phyloP scores from a whole-genome alignment of 805 yeast genomes.

The Ogataea parapolymorpha region DNA sequence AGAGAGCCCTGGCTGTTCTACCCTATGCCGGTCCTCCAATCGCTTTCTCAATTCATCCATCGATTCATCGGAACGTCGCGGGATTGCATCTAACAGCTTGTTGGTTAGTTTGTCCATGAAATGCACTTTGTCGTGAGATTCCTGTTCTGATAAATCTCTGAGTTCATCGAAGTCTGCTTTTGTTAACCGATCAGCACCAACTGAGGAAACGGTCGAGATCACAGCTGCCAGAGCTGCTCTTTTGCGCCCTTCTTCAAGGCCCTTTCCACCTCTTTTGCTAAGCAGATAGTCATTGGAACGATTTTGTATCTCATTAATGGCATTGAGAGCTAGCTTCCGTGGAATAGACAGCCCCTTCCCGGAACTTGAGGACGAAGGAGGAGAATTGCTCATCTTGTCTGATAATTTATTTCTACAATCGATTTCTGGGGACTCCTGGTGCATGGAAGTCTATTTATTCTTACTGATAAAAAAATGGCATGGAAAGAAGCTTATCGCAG shows the following conservation, averaged over 20 bases:
- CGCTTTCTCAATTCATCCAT: constrained; percentile 36
- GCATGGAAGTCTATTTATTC: neutral
- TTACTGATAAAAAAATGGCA: constrained; percentile 30
- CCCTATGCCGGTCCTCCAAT: constrained; percentile 43
- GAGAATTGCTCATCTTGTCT: constrained; percentile 4
- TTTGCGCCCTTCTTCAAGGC: constrained; percentile 21
- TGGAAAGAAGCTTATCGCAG: constrained; percentile 28
- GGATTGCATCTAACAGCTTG: constrained; percentile 39
- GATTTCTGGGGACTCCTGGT: constrained; percentile 7
- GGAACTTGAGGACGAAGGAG: constrained; percentile 10
- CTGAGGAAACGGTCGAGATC: constrained; percentile 42
- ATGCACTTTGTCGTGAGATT: constrained; percentile 37
- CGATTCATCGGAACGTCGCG: constrained; percentile 10
- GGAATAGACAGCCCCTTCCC: constrained; percentile 14
- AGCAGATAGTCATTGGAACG: constrained; percentile 22
- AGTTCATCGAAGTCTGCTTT: constrained; percentile 10
- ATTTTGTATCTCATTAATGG: constrained; percentile 23
- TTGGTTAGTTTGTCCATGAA: constrained; percentile 59
- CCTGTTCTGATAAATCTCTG: constrained; percentile 18
- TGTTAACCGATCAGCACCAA: constrained; percentile 40
- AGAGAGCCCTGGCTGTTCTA: constrained; percentile 50
- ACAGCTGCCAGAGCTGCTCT: constrained; percentile 39
- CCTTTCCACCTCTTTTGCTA: constrained; percentile 7
- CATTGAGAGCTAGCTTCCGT: constrained; percentile 20
- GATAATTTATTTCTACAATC: neutral